phyloP scores from a whole-genome alignment of 2,329 filamentous ascomycete genomes.

The Venturiaceae sp. region DNA sequence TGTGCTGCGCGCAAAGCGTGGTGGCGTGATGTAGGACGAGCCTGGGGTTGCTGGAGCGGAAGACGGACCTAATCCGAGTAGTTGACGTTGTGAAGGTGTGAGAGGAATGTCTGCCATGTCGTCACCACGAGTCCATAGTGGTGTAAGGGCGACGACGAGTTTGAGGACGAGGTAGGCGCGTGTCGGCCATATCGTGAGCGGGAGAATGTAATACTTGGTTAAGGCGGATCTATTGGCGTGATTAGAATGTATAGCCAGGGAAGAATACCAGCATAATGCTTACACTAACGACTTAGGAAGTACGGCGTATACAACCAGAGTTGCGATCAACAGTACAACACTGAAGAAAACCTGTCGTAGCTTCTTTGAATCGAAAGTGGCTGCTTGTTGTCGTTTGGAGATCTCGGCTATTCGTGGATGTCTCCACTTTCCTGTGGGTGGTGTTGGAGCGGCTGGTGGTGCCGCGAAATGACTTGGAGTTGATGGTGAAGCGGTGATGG shows the following conservation, averaged over 20 bases:
- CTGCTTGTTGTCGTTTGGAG: slow-evolving; percentile 65
- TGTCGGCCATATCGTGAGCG: background rate
- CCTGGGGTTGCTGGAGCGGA: slow-evolving; percentile 52
- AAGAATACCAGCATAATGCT: background rate
- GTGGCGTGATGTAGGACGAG: slow-evolving; percentile 73
- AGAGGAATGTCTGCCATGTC: slow-evolving; percentile 81
- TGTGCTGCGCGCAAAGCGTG: slow-evolving; percentile 70
- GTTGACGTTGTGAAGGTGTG: slow-evolving; percentile 75
- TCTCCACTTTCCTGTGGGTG: slow-evolving; percentile 62
- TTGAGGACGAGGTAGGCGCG: slow-evolving; percentile 51
- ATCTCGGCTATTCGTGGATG: slow-evolving; percentile 88
- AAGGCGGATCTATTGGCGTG: background rate
- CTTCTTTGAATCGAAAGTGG: slow-evolving; percentile 71
- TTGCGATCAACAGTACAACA: slow-evolving; percentile 39
- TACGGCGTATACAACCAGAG: background rate
- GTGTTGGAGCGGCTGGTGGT: slow-evolving; percentile 28
- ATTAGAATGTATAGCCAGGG: background rate
- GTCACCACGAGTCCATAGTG: slow-evolving; percentile 63
- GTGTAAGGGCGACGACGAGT: slow-evolving; percentile 59
- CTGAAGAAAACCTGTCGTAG: slow-evolving; percentile 63
- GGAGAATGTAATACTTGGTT: slow-evolving; percentile 15
- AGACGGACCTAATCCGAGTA: slow-evolving; percentile 70
- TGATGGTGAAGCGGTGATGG: background rate
- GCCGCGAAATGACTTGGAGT: background rate
- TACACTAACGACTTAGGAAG: background rate